Evolutionary conservation across 495 filamentous ascomycete species (phyloP).

Genomic region (Friedmanniomyces endolithicus): DNA sequence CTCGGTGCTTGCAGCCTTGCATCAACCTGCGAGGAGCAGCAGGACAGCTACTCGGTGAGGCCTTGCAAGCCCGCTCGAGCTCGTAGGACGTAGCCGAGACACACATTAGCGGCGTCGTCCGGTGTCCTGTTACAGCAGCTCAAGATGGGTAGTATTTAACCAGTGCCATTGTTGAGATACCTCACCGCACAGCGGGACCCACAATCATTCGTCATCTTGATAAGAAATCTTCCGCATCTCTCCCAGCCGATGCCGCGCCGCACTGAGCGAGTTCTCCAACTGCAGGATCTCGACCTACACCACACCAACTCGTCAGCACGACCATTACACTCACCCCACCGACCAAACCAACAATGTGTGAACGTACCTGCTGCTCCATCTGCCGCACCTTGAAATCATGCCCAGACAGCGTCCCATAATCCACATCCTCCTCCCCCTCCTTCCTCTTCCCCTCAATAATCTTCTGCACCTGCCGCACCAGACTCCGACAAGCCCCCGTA

Average conservation of each 20-base stretch:
- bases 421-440: conserved; percentile 68
- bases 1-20: too few species aligned
- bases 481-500: conserved; percentile 67
- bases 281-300: conserved; percentile 91
- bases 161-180: too few species aligned
- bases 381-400: conserved; percentile 97
- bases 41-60: too few species aligned
- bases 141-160: too few species aligned
- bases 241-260: conserved; percentile 70
- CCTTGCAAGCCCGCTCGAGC: too few species aligned
- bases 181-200: too few species aligned
- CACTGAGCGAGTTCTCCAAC: conserved; percentile 75
- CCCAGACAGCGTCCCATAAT: conserved; percentile 73
- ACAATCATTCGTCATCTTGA: conserved; percentile 51
- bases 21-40: too few species aligned
- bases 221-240: conserved; percentile 99
- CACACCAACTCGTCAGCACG: conserved; percentile 7
- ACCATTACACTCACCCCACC: neutral
- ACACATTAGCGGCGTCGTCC: too few species aligned
- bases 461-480: conserved; percentile 85
- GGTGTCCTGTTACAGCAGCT: too few species aligned
- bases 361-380: conserved; percentile 97
- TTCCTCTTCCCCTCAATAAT: conserved; percentile 79
- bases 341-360: neutral
- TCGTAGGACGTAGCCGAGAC: too few species aligned